Evolutionary conservation across 2,329 filamentous ascomycete species (phyloP), one percentile per base, ranked within the genome.

Genomic region (Botryotinia convoluta): DNA sequence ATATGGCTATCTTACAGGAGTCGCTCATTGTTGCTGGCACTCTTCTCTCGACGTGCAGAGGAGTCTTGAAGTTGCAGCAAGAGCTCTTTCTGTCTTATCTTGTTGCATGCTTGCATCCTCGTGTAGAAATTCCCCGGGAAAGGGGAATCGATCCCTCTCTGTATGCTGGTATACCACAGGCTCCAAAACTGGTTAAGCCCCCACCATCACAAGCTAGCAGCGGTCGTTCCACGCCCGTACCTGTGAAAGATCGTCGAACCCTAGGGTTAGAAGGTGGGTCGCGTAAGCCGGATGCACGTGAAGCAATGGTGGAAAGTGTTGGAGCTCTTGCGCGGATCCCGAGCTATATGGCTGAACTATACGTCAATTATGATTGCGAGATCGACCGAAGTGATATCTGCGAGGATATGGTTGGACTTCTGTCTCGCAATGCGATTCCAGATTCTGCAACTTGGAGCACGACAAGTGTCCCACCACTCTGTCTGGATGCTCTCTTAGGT

Each of bases 361-460:
- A 98, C 81, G 90, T 98, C 83, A 99, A 99, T 82, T 99, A 98
- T 81, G 96, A 99, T 82, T 99, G 95, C 80, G 95, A 98, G 80
- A 91, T 94, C 70, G 93, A 99, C 80, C 89, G 95, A 68, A 91
- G 91, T 69, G 96, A 99, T 83, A 84, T 99, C 8, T 99, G 96
- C 79, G 93, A 97, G 84, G 97, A 99, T 80, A 92, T 98, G 88
- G 90, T 99, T 74, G 95, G 96, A 0, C 87, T 99, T 48, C 85
- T 99, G 26, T 95, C 96, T 32, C 89, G 96, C 74, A 99, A 98
- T 81, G 96, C 96, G 3, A 92, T 99, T 76, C 97, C 96, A 0
- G 96, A 99, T 81, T 97, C 96, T 14, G 96, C 95, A 9, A 98
- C 95, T 9, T 99, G 96, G 96, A 99, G 97, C 82, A 99, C 96